These are phyloP conservation scores for Mucor plumbeus DNA, from an alignment of 371 early-diverging fungal genomes.

Conservation along the genomic window DNA sequence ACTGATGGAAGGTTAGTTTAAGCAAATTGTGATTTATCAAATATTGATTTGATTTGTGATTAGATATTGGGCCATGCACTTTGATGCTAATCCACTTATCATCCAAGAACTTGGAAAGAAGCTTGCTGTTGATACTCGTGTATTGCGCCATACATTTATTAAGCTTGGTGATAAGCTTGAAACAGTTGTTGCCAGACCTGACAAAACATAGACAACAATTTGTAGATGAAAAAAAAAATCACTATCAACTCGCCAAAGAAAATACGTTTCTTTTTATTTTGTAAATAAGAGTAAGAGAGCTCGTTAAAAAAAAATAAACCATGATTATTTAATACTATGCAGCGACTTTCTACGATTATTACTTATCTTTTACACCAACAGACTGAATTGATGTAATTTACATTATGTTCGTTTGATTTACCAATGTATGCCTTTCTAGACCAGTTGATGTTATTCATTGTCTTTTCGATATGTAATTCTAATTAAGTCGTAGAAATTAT, in stretches of 20 bases:
- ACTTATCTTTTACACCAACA: no score
- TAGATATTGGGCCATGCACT: slow-evolving; percentile 82
- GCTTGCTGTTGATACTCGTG: slow-evolving; percentile 73
- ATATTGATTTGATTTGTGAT: background rate
- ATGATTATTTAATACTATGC: no score
- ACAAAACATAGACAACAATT: slow-evolving; percentile 48
- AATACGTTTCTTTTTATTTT: background rate
- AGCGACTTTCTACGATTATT: no score
- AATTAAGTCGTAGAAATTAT: no score
- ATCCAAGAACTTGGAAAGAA: slow-evolving; percentile 66
- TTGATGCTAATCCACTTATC: slow-evolving; percentile 73
- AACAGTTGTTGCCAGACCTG: slow-evolving; percentile 62
- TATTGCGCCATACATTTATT: slow-evolving; percentile 77
- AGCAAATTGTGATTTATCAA: background rate
- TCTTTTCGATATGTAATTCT: no score
- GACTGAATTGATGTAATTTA: background rate
- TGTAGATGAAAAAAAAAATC: background rate
- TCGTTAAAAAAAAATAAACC: background rate
- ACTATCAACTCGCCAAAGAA: background rate
- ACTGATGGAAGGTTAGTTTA: slow-evolving; percentile 60
- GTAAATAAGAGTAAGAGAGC: slow-evolving; percentile 11
- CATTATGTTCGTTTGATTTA: no score
- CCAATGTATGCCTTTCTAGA: no score
- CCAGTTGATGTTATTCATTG: no score
- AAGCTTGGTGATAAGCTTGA: slow-evolving; percentile 75